Evolutionary conservation across 257 asterid genomes (phyloP).

Genomic region (Avicennia marina): DNA sequence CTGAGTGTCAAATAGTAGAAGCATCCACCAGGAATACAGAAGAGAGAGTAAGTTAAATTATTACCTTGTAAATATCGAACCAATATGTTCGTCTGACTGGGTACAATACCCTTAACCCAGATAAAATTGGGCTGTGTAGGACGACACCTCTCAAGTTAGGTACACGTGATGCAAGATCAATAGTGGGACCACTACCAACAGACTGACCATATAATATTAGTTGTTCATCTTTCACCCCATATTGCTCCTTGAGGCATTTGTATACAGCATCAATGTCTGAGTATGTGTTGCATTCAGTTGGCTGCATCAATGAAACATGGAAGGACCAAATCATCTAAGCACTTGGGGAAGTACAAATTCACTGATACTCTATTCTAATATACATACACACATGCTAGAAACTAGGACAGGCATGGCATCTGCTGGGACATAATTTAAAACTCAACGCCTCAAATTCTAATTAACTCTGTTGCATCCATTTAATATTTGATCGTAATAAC

Average conservation of each 20-base stretch:
- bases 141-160: constrained; percentile 93
- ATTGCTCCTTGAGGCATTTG: constrained; percentile 93
- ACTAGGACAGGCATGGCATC: too few species aligned
- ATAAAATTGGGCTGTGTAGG: constrained; percentile 92
- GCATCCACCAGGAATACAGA: neutral
- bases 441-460: too few species aligned
- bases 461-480: too few species aligned
- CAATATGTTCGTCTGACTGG: constrained; percentile 90
- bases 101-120: constrained; percentile 95
- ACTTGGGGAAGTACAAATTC: neutral
- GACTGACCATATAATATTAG: constrained; percentile 93
- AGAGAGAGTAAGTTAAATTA: too few species aligned
- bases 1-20: constrained; percentile 5
- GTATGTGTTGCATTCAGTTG: constrained; percentile 94
- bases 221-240: constrained; percentile 88
- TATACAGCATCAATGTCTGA: constrained; percentile 98
- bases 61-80: constrained; percentile 98
- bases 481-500: too few species aligned
- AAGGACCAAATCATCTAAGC: constrained; percentile 10
- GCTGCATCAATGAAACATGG: constrained; percentile 72
- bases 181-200: constrained; percentile 98
- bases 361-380: too few species aligned
- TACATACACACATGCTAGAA: too few species aligned
- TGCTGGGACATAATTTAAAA: too few species aligned
- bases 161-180: constrained; percentile 85